A percentile compares a stretch with the other conserved stretches of the same genome.
Evolutionary conservation across 139 green algal species (phyloP).

Genomic region (Chlorella sp.): DNA sequence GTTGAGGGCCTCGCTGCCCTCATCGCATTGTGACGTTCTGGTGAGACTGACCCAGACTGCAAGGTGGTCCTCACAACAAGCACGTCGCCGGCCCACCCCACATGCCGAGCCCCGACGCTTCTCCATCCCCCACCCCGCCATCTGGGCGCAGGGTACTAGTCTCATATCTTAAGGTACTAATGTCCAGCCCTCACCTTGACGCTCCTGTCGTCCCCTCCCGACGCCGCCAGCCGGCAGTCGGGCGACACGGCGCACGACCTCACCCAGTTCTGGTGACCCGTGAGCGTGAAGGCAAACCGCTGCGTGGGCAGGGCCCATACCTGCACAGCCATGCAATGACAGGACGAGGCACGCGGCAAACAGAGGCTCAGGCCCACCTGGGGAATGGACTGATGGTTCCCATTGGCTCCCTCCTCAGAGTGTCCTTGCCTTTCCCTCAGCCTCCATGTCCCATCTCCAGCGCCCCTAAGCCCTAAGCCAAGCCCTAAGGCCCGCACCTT

Average conservation of each 20-base stretch:
- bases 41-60: too few species aligned
- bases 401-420: too few species aligned
- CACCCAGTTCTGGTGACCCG: constrained; percentile 87
- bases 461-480: background rate
- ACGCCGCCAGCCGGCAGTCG: constrained; percentile 70
- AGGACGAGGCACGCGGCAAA: background rate
- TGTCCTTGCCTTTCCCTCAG: too few species aligned
- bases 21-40: background rate
- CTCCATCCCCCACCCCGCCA: too few species aligned
- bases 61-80: too few species aligned
- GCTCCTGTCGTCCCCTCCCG: constrained; percentile 75
- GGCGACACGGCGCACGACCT: constrained; percentile 61
- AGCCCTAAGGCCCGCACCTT: constrained; percentile 46
- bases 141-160: too few species aligned
- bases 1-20: background rate
- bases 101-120: too few species aligned
- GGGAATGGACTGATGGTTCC: background rate
- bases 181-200: constrained; percentile 39
- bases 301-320: constrained; percentile 75
- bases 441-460: too few species aligned
- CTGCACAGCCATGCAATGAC: too few species aligned
- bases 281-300: constrained; percentile 72
- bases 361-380: background rate
- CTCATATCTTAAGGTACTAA: too few species aligned
- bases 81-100: too few species aligned